phyloP scores from a whole-genome alignment of 106 monocot genomes.

The Hemerocallis citrina region DNA sequence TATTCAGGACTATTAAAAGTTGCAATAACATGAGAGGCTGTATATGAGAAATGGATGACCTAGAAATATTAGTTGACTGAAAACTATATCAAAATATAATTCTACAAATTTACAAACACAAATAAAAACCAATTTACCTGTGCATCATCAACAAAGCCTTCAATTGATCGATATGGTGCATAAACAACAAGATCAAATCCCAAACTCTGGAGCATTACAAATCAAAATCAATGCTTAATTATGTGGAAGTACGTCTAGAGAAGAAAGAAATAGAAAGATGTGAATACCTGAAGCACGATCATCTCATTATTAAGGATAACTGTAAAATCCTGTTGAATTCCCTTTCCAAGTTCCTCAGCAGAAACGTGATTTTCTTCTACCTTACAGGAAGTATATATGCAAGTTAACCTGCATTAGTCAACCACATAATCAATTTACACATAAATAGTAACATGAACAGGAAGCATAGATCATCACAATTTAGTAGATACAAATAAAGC shows the following conservation, averaged over 20 bases:
- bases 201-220: constrained; percentile 44
- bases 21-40: not conserved
- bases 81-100: not conserved
- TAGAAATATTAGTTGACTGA: not conserved
- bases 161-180: constrained; percentile 85
- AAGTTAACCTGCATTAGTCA: constrained; percentile 67
- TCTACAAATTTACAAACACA: not conserved
- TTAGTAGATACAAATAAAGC: not conserved
- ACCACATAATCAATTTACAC: not conserved
- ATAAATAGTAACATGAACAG: not conserved
- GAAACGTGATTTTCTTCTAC: constrained; percentile 98
- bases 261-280: not conserved
- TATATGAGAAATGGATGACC: not conserved
- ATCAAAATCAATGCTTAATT: not conserved
- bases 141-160: constrained; percentile 77
- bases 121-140: constrained; percentile 31
- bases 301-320: constrained; percentile 96
- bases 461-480: not conserved
- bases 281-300: constrained; percentile 66
- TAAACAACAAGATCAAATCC: constrained; percentile 97
- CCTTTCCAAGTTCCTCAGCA: constrained; percentile 96
- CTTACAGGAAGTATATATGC: constrained; percentile 92
- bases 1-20: not conserved
- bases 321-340: constrained; percentile 93
- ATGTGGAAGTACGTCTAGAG: constrained; percentile 7